Evolutionary conservation across 2,329 filamentous ascomycete genomes (phyloP).

Genomic region (Ophiostoma ulmi): DNA sequence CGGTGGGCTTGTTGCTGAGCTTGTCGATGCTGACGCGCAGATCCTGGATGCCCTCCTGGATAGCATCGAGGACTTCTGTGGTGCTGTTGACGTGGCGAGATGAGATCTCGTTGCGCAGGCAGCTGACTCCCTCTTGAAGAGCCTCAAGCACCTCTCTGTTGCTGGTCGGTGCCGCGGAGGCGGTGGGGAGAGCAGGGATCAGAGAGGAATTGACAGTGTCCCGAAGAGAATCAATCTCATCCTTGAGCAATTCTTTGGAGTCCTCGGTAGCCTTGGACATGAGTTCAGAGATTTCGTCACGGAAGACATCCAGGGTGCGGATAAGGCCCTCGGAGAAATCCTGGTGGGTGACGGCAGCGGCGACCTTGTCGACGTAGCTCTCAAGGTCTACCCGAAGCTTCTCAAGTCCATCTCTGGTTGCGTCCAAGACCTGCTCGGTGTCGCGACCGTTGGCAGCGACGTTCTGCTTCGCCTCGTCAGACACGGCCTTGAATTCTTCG

Average conservation of each 20-base stretch:
- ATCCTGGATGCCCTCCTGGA: constrained; percentile 80
- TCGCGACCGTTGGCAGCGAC: constrained; percentile 72
- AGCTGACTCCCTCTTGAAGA: constrained; percentile 66
- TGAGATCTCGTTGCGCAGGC: constrained; percentile 67
- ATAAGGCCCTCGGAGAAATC: constrained; percentile 69
- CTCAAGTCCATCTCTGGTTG: constrained; percentile 81
- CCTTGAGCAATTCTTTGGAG: constrained; percentile 66
- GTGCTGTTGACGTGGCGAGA: constrained; percentile 64
- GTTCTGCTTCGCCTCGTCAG: constrained; percentile 67
- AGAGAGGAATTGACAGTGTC: constrained; percentile 69
- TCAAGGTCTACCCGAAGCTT: constrained; percentile 76
- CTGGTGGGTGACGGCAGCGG: constrained; percentile 65
- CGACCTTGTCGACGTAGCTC: constrained; percentile 67
- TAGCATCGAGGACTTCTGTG: constrained; percentile 79
- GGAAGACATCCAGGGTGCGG: constrained; percentile 61
- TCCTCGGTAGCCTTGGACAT: constrained; percentile 45
- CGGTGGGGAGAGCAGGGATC: constrained; percentile 50
- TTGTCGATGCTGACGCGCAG: constrained; percentile 72
- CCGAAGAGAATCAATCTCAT: constrained; percentile 76
- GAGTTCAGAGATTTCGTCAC: constrained; percentile 61
- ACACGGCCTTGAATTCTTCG: constrained; percentile 55
- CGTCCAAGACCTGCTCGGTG: constrained; percentile 82
- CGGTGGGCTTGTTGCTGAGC: constrained; percentile 70
- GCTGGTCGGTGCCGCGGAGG: constrained; percentile 36
- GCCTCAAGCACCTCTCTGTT: constrained; percentile 66